These are phyloP conservation scores for Hymenotorrendiella dingleyae DNA, from an alignment of 2,329 filamentous ascomycete species.

Conservation along the genomic window DNA sequence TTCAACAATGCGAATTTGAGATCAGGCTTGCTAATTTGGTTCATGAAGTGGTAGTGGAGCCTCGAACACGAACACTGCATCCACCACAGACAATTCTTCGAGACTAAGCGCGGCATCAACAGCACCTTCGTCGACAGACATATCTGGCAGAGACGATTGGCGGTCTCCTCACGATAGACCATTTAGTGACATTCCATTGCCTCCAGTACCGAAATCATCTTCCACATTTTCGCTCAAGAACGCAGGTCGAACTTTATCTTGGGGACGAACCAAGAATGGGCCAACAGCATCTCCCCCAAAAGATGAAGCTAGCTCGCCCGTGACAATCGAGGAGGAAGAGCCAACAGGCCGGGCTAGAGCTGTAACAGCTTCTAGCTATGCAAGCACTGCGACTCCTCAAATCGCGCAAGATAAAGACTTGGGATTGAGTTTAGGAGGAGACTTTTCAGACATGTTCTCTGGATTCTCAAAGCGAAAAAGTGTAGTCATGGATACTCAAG, in stretches of 20 bases:
- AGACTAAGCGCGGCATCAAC: constrained; percentile 31
- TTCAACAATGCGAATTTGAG: not conserved
- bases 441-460: constrained; percentile 32
- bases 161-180: constrained; percentile 27
- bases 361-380: constrained; percentile 30
- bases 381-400: constrained; percentile 31
- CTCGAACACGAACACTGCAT: constrained; percentile 31
- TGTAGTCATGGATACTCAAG: constrained; percentile 22
- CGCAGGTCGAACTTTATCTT: constrained; percentile 30
- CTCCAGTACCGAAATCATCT: constrained; percentile 26
- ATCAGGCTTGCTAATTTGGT: constrained; percentile 13
- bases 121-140: constrained; percentile 30
- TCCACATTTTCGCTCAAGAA: constrained; percentile 28
- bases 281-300: constrained; percentile 19
- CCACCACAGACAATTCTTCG: constrained; percentile 32
- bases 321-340: constrained; percentile 15
- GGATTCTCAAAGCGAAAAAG: constrained; percentile 28
- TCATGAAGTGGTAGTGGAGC: constrained; percentile 30
- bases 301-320: constrained; percentile 18
- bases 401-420: constrained; percentile 24
- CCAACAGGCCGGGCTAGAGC: constrained; percentile 23
- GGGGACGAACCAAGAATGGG: constrained; percentile 26
- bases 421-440: constrained; percentile 29
- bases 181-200: constrained; percentile 26
- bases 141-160: constrained; percentile 25